phyloP scores from a whole-genome alignment of 768 basidiomycete genomes.

The Lactarius hatsudake region DNA sequence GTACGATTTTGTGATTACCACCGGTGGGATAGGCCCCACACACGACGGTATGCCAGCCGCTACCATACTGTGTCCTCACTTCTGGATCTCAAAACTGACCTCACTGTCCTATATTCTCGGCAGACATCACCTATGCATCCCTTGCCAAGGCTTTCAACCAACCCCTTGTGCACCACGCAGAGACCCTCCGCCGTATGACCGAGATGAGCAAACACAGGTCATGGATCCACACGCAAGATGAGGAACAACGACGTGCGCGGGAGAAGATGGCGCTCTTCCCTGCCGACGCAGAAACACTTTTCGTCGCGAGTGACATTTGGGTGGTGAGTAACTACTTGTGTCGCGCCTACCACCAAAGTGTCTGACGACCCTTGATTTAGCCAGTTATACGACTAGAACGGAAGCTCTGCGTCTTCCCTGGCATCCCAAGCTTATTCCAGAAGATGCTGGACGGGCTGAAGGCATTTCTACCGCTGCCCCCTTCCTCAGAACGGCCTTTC shows the following conservation, averaged over 20 bases:
- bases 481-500: slow-evolving; percentile 65
- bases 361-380: slow-evolving; percentile 37
- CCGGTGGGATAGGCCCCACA: slow-evolving; percentile 89
- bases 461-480: slow-evolving; percentile 77
- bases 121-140: slow-evolving; percentile 87
- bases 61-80: neutral
- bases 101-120: neutral
- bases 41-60: slow-evolving; percentile 65
- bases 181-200: slow-evolving; percentile 73
- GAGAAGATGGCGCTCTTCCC: slow-evolving; percentile 92
- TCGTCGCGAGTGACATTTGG: slow-evolving; percentile 79
- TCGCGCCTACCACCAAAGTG: neutral
- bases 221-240: slow-evolving; percentile 59
- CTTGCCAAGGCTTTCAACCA: slow-evolving; percentile 83
- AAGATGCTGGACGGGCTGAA: slow-evolving; percentile 73
- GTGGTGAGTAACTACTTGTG: slow-evolving; percentile 52
- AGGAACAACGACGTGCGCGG: slow-evolving; percentile 73
- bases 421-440: slow-evolving; percentile 83
- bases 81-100: neutral
- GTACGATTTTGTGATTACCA: slow-evolving; percentile 90
- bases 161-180: slow-evolving; percentile 66
- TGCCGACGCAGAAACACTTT: slow-evolving; percentile 70
- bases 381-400: slow-evolving; percentile 84
- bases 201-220: slow-evolving; percentile 55
- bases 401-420: slow-evolving; percentile 89